Evolutionary conservation across 2,329 filamentous ascomycete species (phyloP).

Genomic region (Cladosporium phlei): DNA sequence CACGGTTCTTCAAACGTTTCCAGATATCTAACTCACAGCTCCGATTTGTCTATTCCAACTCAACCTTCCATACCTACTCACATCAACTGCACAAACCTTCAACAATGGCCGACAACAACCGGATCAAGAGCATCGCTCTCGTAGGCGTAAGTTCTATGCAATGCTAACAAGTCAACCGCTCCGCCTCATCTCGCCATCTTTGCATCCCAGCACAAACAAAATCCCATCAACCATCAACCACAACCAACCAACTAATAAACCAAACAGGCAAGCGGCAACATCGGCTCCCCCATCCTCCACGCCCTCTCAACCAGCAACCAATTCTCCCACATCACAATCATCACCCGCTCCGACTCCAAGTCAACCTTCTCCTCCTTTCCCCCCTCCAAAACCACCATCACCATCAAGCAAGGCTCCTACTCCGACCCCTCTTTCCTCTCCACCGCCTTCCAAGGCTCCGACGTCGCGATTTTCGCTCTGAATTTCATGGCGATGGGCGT

Average conservation of each 20-base stretch:
- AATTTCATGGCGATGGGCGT: conserved; percentile 21
- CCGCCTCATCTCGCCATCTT: no score
- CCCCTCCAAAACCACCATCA: conserved; percentile 25
- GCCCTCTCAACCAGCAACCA: conserved; percentile 27
- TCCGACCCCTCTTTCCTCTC: conserved; percentile 19
- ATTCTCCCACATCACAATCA: conserved; percentile 34
- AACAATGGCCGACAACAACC: conserved; percentile 13
- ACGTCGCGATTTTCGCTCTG: conserved; percentile 31
- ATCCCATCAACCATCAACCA: no score
- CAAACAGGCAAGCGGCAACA: conserved; percentile 27
- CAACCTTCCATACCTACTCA: no score
- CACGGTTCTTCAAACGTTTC: no score
- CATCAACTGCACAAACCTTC: no score
- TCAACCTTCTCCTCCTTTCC: conserved; percentile 35
- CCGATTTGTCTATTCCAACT: no score
- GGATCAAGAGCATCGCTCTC: conserved; percentile 35
- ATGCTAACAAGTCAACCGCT: not conserved
- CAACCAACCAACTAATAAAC: not conserved
- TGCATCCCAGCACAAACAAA: no score
- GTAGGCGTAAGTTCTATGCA: conserved; percentile 28
- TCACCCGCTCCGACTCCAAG: conserved; percentile 34
- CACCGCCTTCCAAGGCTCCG: conserved; percentile 25
- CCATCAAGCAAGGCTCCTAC: conserved; percentile 26
- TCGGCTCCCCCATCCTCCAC: conserved; percentile 30
- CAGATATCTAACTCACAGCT: no score